These are phyloP conservation scores for Pseudogymnoascus sp. DNA, from an alignment of 2,329 filamentous ascomycete species.

Conservation along the genomic window DNA sequence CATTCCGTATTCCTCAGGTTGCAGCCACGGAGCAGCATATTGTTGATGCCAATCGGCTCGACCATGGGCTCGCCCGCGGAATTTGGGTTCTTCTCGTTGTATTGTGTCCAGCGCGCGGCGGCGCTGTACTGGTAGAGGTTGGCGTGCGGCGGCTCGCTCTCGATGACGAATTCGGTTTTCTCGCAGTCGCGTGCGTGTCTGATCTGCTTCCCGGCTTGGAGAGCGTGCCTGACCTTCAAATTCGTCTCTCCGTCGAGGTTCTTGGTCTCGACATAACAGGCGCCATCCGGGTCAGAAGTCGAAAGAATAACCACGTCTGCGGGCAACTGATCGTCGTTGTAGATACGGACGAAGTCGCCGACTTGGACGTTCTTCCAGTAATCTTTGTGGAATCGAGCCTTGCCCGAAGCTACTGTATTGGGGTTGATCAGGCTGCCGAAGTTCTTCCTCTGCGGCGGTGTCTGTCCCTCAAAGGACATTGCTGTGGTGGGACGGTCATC, in stretches of 20 bases:
- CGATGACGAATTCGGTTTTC: conserved; percentile 75
- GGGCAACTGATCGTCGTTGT: conserved; percentile 91
- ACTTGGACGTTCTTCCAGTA: conserved; percentile 94
- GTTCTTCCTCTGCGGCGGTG: background rate
- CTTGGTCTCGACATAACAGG: conserved; percentile 97
- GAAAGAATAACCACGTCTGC: conserved; percentile 88
- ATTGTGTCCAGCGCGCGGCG: conserved; percentile 78
- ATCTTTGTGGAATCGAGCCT: conserved; percentile 81
- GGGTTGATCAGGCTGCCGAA: conserved; percentile 55
- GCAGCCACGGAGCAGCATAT: conserved; percentile 84
- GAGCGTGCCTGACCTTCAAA: conserved; percentile 83
- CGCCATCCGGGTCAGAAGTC: conserved; percentile 87
- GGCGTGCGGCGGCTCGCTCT: conserved; percentile 83
- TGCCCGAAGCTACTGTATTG: conserved; percentile 53
- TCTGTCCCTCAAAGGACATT: background rate
- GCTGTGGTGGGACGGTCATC: background rate
- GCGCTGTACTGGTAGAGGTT: conserved; percentile 95
- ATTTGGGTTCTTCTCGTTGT: conserved; percentile 52
- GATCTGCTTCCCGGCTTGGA: conserved; percentile 73
- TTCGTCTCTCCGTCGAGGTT: conserved; percentile 98
- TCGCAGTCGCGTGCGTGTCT: conserved; percentile 91
- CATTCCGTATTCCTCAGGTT: conserved; percentile 94
- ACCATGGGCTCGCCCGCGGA: conserved; percentile 68
- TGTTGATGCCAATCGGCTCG: conserved; percentile 91
- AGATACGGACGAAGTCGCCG: conserved; percentile 91